Evolutionary conservation across 1,284 basidiomycete species (phyloP).

Genomic region (Ganoderma sinense): DNA sequence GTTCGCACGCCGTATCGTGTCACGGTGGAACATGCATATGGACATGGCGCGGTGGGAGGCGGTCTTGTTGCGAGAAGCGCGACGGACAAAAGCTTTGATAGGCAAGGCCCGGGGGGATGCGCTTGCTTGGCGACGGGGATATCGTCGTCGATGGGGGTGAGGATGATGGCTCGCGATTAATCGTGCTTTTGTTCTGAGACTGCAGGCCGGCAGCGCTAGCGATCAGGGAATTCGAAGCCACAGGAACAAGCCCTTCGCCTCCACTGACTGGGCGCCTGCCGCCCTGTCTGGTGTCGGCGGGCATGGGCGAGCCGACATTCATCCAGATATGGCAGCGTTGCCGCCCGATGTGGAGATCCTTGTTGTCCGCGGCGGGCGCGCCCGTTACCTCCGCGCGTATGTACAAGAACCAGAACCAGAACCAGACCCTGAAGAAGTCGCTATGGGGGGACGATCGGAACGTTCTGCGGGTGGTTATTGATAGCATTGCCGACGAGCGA

Average conservation of each 20-base stretch:
- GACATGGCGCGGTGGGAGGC: neutral
- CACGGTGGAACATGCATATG: neutral
- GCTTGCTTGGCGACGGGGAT: neutral
- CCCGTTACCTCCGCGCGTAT: neutral
- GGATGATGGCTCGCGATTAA: neutral
- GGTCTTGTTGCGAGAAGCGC: neutral
- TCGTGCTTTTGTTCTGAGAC: neutral
- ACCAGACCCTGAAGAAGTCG: neutral
- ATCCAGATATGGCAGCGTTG: constrained; percentile 5
- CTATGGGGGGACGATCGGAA: no score
- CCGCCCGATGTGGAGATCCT: constrained; percentile 6
- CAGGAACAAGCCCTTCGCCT: neutral
- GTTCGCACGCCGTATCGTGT: neutral
- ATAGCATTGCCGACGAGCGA: no score
- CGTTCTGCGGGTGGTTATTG: neutral
- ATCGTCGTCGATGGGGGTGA: neutral
- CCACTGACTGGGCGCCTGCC: neutral
- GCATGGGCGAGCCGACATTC: neutral
- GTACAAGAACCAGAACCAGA: neutral
- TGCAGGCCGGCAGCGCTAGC: no score
- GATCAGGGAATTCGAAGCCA: neutral
- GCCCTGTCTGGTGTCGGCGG: neutral
- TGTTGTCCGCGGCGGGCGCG: constrained; percentile 7
- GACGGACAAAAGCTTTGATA: neutral
- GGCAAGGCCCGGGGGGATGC: no score